These are phyloP conservation scores for Aspergillus ochraceus DNA, from an alignment of 2,329 filamentous ascomycete genomes.

Conservation along the genomic window DNA sequence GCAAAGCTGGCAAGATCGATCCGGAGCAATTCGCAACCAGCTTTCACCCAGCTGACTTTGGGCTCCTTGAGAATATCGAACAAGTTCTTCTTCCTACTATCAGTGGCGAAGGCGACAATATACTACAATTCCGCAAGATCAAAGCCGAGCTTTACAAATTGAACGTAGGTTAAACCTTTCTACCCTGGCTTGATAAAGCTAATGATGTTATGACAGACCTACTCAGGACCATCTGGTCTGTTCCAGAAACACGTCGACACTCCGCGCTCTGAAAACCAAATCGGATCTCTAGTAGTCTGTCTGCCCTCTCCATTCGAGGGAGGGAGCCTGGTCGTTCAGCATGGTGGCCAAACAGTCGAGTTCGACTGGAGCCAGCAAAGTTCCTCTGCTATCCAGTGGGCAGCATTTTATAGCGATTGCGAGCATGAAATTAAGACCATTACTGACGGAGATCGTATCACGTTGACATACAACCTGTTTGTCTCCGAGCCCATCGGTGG, in stretches of 20 bases:
- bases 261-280: slow-evolving; percentile 49
- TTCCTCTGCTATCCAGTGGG: slow-evolving; percentile 32
- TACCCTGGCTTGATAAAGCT: background rate
- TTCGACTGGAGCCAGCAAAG: slow-evolving; percentile 30
- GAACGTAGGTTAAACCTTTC: slow-evolving; percentile 37
- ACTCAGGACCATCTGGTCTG: slow-evolving; percentile 51
- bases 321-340: slow-evolving; percentile 33
- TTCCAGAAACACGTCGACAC: slow-evolving; percentile 58
- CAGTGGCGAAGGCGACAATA: slow-evolving; percentile 12
- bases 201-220: slow-evolving; percentile 40
- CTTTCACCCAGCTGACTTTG: slow-evolving; percentile 54
- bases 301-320: slow-evolving; percentile 42
- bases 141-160: slow-evolving; percentile 59
- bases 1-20: slow-evolving; percentile 57
- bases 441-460: slow-evolving; percentile 54
- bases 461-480: slow-evolving; percentile 62
- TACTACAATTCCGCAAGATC: slow-evolving; percentile 34
- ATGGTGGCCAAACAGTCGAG: slow-evolving; percentile 25
- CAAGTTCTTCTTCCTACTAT: slow-evolving; percentile 46
- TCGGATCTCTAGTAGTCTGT: slow-evolving; percentile 57
- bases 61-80: slow-evolving; percentile 54
- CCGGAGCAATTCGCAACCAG: slow-evolving; percentile 45
- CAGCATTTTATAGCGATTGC: slow-evolving; percentile 40
- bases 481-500: slow-evolving; percentile 36
- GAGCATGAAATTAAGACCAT: slow-evolving; percentile 47